Conservation (phyloP, 2,329 filamentous ascomycete genomes). For the Elsinoe australis region DNA sequence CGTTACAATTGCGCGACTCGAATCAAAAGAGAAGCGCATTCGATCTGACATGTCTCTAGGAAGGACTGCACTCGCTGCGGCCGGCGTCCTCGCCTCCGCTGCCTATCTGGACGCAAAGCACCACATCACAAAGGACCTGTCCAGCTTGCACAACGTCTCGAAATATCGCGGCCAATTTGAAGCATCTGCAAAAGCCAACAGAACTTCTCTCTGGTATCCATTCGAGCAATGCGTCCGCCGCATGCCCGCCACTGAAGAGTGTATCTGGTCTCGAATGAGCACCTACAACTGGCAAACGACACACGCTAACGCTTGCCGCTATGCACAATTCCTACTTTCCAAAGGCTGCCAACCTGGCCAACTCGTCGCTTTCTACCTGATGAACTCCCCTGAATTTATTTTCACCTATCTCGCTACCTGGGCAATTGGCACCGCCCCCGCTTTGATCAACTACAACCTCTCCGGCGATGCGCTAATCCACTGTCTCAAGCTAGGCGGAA, state of each 20-base stretch:
- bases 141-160: slow-evolving; percentile 38
- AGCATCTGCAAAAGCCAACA: slow-evolving; percentile 41
- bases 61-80: slow-evolving; percentile 19
- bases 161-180: slow-evolving; percentile 39
- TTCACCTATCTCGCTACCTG: slow-evolving; percentile 26
- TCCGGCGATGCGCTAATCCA: slow-evolving; percentile 30
- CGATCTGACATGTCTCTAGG: too few relatives aligned
- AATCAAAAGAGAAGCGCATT: too few relatives aligned
- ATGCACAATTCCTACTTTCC: slow-evolving; percentile 53
- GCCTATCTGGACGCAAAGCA: slow-evolving; percentile 64
- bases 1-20: too few relatives aligned
- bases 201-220: slow-evolving; percentile 56
- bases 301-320: slow-evolving; percentile 51
- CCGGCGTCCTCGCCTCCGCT: slow-evolving; percentile 34
- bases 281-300: slow-evolving; percentile 53
- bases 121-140: slow-evolving; percentile 56
- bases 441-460: slow-evolving; percentile 33
- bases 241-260: slow-evolving; percentile 36
- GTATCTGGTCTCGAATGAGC: slow-evolving; percentile 60
- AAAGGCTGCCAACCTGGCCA: slow-evolving; percentile 30
- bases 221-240: slow-evolving; percentile 47
- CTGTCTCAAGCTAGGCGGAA: slow-evolving; percentile 32
- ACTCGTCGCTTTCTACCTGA: slow-evolving; percentile 30
- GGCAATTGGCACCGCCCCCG: slow-evolving; percentile 29
- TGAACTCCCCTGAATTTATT: slow-evolving; percentile 33